Evolutionary conservation across 768 basidiomycete genomes (phyloP).

Genomic region (Mycena pura): DNA sequence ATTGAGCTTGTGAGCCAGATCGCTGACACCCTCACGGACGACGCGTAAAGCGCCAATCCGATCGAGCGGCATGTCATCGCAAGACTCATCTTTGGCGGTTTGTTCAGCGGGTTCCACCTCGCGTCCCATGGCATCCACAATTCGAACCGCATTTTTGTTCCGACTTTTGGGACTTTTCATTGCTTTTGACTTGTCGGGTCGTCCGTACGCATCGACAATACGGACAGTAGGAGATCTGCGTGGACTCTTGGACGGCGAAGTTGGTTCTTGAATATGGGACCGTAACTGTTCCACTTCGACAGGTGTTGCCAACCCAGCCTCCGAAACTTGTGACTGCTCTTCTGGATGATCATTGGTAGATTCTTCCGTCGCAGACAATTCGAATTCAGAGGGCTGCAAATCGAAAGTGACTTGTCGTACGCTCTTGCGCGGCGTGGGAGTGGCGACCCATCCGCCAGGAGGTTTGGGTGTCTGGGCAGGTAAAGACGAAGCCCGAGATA

Average conservation of each 20-base stretch:
- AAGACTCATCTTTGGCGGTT: conserved; percentile 17
- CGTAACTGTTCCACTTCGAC: conserved; percentile 4
- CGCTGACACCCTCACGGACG: conserved; percentile 63
- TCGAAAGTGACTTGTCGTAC: conserved; percentile 79
- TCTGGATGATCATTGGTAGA: conserved; percentile 18
- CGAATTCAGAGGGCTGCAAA: conserved; percentile 35
- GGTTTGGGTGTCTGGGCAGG: conserved; percentile 67
- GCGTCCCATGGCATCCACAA: conserved; percentile 75
- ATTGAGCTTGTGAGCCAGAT: conserved; percentile 60
- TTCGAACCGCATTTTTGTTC: conserved; percentile 54
- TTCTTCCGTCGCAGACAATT: conserved; percentile 24
- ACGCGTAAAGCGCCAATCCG: conserved; percentile 61
- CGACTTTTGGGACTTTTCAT: conserved; percentile 29
- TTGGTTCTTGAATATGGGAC: conserved; percentile 25
- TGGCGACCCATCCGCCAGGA: conserved; percentile 71
- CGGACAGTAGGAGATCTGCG: conserved; percentile 62
- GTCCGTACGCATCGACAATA: conserved; percentile 76
- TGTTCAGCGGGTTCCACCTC: conserved; percentile 50
- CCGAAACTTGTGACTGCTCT: conserved; percentile 2
- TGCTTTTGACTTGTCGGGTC: conserved; percentile 41
- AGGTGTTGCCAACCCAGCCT: conserved; percentile 12
- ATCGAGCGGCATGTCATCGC: conserved; percentile 33
- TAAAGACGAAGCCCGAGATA: conserved; percentile 55
- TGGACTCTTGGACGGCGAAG: conserved; percentile 33
- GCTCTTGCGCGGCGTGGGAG: conserved; percentile 64